A percentile compares a stretch with the other conserved stretches of the same genome.
Conservation (phyloP, 2,329 filamentous ascomycete genomes). For the Elsinoe ampelina region DNA sequence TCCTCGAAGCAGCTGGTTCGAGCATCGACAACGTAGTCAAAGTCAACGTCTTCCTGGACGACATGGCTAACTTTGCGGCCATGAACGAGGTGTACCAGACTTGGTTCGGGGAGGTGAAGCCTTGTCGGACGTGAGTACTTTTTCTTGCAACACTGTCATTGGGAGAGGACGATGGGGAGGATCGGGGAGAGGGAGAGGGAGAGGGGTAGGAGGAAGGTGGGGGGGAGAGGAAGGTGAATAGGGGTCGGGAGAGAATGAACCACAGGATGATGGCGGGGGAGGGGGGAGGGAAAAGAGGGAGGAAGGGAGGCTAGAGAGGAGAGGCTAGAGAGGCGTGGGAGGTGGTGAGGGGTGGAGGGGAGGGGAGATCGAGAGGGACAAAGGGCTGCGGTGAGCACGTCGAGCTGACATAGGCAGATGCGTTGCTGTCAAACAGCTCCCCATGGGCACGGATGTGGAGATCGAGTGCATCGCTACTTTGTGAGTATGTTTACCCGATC, state of each 20-base stretch:
- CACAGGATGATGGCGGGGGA: neutral
- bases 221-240: no score
- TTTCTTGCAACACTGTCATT: no score
- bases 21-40: constrained; percentile 54
- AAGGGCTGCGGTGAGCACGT: neutral
- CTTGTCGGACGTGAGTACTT: constrained; percentile 24
- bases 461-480: constrained; percentile 43
- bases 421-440: constrained; percentile 44
- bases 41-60: constrained; percentile 56
- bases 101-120: constrained; percentile 27
- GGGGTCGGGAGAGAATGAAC: no score
- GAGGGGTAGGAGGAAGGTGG: no score
- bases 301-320: neutral
- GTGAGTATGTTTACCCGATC: constrained; percentile 18
- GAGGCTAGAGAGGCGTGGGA: neutral
- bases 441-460: constrained; percentile 44
- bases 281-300: neutral
- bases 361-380: no score
- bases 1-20: constrained; percentile 53
- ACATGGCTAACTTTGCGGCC: constrained; percentile 54
- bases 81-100: constrained; percentile 47
- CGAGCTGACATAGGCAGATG: constrained; percentile 29
- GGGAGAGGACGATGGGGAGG: no score
- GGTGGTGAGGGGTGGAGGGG: no score
- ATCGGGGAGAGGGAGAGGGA: no score